These are phyloP conservation scores for Arthrobotrys megalospora DNA, from an alignment of 2,329 filamentous ascomycete genomes.

Conservation along the genomic window DNA sequence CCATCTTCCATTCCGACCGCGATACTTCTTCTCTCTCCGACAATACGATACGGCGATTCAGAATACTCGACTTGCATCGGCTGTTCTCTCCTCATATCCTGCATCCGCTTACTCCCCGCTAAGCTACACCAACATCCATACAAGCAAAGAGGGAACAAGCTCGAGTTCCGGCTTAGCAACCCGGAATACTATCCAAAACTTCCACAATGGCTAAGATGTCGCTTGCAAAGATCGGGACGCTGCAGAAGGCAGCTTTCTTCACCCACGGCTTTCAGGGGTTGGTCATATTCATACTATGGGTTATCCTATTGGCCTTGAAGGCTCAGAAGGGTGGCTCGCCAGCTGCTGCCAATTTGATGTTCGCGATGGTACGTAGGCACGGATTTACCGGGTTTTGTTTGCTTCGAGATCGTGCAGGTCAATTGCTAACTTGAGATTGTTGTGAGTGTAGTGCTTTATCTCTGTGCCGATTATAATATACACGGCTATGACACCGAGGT, in stretches of 20 bases:
- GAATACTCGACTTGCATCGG: slow-evolving; percentile 1
- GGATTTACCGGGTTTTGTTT: background rate
- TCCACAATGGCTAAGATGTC: slow-evolving; percentile 47
- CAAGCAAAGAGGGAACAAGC: slow-evolving; percentile 11
- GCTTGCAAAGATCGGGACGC: slow-evolving; percentile 43
- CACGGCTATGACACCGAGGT: slow-evolving; percentile 76
- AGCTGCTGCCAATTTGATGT: slow-evolving; percentile 44
- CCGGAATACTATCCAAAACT: background rate
- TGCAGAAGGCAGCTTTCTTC: slow-evolving; percentile 57
- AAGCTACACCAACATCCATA: background rate
- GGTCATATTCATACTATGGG: slow-evolving; percentile 47
- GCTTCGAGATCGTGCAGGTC: background rate
- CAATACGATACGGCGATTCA: slow-evolving; percentile 13
- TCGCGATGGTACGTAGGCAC: slow-evolving; percentile 48
- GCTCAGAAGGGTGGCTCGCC: slow-evolving; percentile 54
- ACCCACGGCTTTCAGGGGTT: slow-evolving; percentile 58
- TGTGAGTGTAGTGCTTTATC: slow-evolving; percentile 74
- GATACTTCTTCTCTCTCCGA: slow-evolving; percentile 18
- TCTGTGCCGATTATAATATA: slow-evolving; percentile 77
- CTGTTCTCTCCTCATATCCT: background rate
- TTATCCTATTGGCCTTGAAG: slow-evolving; percentile 49
- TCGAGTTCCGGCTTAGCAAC: slow-evolving; percentile 28
- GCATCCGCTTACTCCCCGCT: slow-evolving; percentile 4
- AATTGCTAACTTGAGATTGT: slow-evolving; percentile 47
- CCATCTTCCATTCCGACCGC: slow-evolving; percentile 20